Percentiles rank a stretch among this genome's conserved stretches.
Evolutionary conservation across 2,329 filamentous ascomycete species (phyloP).

Genomic region (Calonectria pseudoreteaudii): DNA sequence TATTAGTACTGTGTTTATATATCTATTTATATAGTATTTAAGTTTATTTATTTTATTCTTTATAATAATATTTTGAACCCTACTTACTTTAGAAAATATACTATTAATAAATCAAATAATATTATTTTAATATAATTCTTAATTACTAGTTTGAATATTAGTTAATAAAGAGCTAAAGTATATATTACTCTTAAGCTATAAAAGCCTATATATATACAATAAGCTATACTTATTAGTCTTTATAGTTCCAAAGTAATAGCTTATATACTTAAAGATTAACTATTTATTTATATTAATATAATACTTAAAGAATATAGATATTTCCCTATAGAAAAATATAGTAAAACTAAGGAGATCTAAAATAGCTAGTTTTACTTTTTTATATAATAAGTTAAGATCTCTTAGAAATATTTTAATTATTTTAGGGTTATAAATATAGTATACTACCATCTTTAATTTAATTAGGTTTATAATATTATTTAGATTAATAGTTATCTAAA

Average conservation of each 20-base stretch:
- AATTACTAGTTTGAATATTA: neutral
- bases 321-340: constrained; percentile 10
- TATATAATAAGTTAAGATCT: constrained; percentile 5
- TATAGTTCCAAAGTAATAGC: neutral
- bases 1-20: neutral
- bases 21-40: too few relatives aligned
- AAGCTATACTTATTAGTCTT: neutral
- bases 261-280: neutral
- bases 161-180: neutral
- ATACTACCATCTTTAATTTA: constrained; percentile 1
- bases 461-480: constrained; percentile 18
- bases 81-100: constrained; percentile 12
- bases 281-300: neutral
- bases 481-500: constrained; percentile 25
- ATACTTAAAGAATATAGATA: too few relatives aligned
- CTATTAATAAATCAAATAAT: constrained; percentile 2
- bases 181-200: constrained; percentile 12
- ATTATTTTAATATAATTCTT: neutral
- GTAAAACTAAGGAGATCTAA: constrained; percentile 4
- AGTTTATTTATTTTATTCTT: too few relatives aligned
- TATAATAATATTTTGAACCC: too few relatives aligned
- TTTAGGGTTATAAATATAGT: neutral
- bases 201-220: constrained; percentile 5
- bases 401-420: neutral
- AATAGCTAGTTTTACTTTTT: constrained; percentile 11